A percentile compares a stretch with the other conserved stretches of the same genome.
These are phyloP conservation scores for Gastrolobium villosum DNA, from an alignment of 306 rosid genomes.

Conservation along the genomic window DNA sequence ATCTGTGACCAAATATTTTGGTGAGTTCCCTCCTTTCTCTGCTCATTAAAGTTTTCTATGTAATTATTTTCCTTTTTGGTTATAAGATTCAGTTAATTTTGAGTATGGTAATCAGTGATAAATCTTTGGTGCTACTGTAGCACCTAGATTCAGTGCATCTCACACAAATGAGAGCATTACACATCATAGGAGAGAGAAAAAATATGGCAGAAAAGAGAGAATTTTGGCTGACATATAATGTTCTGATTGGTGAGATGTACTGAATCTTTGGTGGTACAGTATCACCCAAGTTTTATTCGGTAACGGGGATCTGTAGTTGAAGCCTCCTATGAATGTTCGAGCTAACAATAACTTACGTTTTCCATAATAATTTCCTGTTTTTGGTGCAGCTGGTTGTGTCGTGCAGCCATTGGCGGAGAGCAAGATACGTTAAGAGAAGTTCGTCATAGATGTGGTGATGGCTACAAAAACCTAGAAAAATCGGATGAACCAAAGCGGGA, in stretches of 20 bases:
- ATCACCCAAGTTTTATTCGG: no score
- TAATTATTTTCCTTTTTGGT: neutral
- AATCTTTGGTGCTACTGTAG: no score
- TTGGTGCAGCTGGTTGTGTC: conserved; percentile 94
- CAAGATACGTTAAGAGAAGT: conserved; percentile 87
- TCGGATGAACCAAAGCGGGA: conserved; percentile 86
- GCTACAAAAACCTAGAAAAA: conserved; percentile 74
- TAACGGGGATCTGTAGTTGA: conserved; percentile 12
- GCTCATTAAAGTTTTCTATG: conserved; percentile 30
- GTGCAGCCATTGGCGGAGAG: conserved; percentile 91
- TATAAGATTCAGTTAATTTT: neutral
- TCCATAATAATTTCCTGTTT: conserved; percentile 6
- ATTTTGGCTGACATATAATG: no score
- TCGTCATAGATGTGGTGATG: conserved; percentile 99
- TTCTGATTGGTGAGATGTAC: no score
- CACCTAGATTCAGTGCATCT: no score
- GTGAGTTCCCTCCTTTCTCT: conserved; percentile 59
- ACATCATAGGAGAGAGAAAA: no score
- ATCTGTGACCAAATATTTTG: conserved; percentile 97
- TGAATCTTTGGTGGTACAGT: no score
- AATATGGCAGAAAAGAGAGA: no score
- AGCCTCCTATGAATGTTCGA: conserved; percentile 6
- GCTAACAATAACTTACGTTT: conserved; percentile 12
- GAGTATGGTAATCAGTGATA: neutral
- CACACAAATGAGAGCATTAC: no score